Base-by-base conservation (phyloP, 257 asterid genomes). In the Fraxinus anomala region DNA sequence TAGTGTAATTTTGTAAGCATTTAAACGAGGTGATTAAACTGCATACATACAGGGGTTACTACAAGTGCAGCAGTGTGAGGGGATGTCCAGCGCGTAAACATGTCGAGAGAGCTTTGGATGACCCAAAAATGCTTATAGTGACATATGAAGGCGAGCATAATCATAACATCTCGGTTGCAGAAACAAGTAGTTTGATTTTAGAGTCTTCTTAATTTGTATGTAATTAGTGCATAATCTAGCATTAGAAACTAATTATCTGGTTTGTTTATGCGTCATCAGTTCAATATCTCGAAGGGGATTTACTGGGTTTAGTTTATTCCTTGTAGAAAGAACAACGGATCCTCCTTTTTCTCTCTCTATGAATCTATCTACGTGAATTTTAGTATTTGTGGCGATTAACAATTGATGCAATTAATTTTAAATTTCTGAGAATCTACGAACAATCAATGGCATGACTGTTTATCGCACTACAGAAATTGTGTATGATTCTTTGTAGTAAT, bases 11-110 rank as follows among this genome's bases (percentile, higher is more conserved):
- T 3, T n/a, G 4, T 1, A 6, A 59, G 3, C 30, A 1, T 54
- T 21, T n/a, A 21, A 23, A 59, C 13, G 12, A 59, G 13, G 1
- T 21, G 14, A 59, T 59, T n/a, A n/a, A 59, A 42, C 49, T 42
- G 49, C 49, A 11, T 42, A 39, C 49, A 11, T 42, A 39, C 88
- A 94, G 99, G 90, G 99, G 99, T 26, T 95, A 95, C 74, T 95
- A 95, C 94, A 95, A 92, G 87, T 95, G 99, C 84, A 92, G 98
- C 39, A 92, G 96, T 17, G 93, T 95, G 31, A 83, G 97, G 82
- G 98, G 99, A 0, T 94, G 99, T 74, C 98, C 97, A 2, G 99
- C 97, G 6, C 87, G 99, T 0, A 95, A 95, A 75, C 99, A 95
- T 70, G 98, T 95, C 1, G 99, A 95, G 87, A 87, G 96, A 85